phyloP scores from a whole-genome alignment of 2,329 filamentous ascomycete species.

The Aspergillus spinulosporus region DNA sequence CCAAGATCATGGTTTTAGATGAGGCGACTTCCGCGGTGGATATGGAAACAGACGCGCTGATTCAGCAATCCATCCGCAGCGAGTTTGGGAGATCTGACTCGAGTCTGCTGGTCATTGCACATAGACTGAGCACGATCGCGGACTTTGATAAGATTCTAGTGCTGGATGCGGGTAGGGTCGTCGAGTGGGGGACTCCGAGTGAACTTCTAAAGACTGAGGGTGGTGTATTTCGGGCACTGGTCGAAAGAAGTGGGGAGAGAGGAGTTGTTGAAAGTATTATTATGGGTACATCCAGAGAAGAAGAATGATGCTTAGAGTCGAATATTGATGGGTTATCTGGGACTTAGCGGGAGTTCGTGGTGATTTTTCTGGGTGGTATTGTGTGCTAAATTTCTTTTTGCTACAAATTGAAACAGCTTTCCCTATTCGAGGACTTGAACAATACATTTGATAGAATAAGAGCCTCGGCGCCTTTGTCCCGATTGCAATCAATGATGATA shows the following conservation, averaged over 20 bases:
- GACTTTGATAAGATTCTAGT: slow-evolving; percentile 76
- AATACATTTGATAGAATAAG: background rate
- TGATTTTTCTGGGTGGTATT: too few relatives aligned
- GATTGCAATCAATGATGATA: too few relatives aligned
- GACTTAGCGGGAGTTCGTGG: background rate
- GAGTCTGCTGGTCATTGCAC: slow-evolving; percentile 66
- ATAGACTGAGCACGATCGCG: slow-evolving; percentile 59
- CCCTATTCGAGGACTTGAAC: background rate
- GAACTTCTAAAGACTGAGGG: slow-evolving; percentile 56
- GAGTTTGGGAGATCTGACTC: slow-evolving; percentile 61
- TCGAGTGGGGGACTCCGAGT: slow-evolving; percentile 66
- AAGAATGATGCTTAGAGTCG: background rate
- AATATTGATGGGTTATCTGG: background rate
- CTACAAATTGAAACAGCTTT: too few relatives aligned
- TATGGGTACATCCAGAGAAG: background rate
- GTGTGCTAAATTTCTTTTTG: too few relatives aligned
- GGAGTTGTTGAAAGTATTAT: background rate
- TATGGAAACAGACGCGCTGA: slow-evolving; percentile 72
- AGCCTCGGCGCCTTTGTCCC: too few relatives aligned
- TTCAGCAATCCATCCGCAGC: slow-evolving; percentile 70
- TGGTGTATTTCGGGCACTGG: background rate
- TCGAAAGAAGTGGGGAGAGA: slow-evolving; percentile 1
- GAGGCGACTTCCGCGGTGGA: slow-evolving; percentile 79
- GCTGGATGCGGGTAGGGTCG: slow-evolving; percentile 65
- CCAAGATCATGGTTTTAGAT: slow-evolving; percentile 77